phyloP scores from a whole-genome alignment of 2,329 filamentous ascomycete species.

The Sporothrix brunneoviolacea region DNA sequence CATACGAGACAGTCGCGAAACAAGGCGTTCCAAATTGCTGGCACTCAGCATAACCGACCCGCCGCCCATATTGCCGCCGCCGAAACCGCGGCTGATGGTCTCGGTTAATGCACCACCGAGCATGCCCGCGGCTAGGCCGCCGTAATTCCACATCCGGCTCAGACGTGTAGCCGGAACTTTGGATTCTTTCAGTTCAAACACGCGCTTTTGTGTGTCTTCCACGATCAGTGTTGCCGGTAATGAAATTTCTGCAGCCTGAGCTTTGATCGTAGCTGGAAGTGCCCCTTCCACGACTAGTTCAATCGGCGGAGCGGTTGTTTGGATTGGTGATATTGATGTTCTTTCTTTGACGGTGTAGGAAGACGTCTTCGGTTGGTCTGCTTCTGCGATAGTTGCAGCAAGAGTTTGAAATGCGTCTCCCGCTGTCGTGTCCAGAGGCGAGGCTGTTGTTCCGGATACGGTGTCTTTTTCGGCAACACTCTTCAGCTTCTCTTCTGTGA shows the following conservation, averaged over 20 bases:
- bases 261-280: not conserved
- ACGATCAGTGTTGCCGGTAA: not conserved
- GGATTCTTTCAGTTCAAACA: conserved; percentile 72
- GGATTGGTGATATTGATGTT: no score
- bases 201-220: not conserved
- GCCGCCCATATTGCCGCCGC: conserved; percentile 47
- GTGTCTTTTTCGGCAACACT: no score
- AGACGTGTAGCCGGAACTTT: conserved; percentile 82
- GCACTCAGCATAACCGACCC: conserved; percentile 84
- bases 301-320: no score
- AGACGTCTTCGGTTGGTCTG: no score
- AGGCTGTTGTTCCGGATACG: no score
- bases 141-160: conserved; percentile 88
- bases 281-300: no score
- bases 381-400: no score
- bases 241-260: not conserved
- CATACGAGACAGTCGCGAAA: conserved; percentile 91
- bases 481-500: no score
- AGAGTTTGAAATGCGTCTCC: no score
- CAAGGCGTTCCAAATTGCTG: conserved; percentile 86
- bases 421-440: no score
- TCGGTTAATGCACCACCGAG: conserved; percentile 86
- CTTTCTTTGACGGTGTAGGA: no score
- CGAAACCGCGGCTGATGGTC: conserved; percentile 71
- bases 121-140: conserved; percentile 90